Evolutionary conservation across 2,329 filamentous ascomycete genomes (phyloP), one percentile per base, ranked within the genome.

Genomic region (Hypoxylon sp.): DNA sequence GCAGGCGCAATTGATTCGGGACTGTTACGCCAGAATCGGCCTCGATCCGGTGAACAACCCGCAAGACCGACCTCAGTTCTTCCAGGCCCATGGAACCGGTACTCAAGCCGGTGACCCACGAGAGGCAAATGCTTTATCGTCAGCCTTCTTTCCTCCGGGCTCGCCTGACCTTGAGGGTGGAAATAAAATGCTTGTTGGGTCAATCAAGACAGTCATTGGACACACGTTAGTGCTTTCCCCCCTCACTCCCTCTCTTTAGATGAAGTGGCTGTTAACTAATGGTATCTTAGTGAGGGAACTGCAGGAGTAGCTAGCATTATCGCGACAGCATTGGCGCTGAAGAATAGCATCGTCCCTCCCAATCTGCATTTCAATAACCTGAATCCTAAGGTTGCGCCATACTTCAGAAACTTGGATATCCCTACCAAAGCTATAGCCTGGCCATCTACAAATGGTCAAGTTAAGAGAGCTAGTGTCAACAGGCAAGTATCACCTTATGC

Each of bases 1-100:
- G 3, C 29, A 31, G 13, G 29, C 29, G 5, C n/a, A 13, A 2
- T 13, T 31, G 13, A 38, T 27, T 2, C 5, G 21, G 3, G 3
- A 11, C 12, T 29, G 31, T 11, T 45, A 45, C 11, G 16, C 6
- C 2, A 31, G 13, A 8, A 7, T 2, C 9, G 42, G 42, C 7
- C 23, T 45, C 2, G 23, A 36, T 23, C 11, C 4, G 6, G 7
- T 3, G 5, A 4, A 4, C 5, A 44, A 44, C 4, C 4, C 9
- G 2, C 13, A 26, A 26, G 42, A 36, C 16, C 42, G 42, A 2
- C 21, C 15, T n/a, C 42, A 45, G 17, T 45, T 29, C n/a, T 45
- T 45, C 9, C 31, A 45, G 9, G 30, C 31, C 12, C 42, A 45
- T 13, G 42, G 42, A 16, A 45, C 42, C 4, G 42, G 42, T 12